Conservation (phyloP, 768 basidiomycete species). For the Lactifluus hygrophoroides region DNA sequence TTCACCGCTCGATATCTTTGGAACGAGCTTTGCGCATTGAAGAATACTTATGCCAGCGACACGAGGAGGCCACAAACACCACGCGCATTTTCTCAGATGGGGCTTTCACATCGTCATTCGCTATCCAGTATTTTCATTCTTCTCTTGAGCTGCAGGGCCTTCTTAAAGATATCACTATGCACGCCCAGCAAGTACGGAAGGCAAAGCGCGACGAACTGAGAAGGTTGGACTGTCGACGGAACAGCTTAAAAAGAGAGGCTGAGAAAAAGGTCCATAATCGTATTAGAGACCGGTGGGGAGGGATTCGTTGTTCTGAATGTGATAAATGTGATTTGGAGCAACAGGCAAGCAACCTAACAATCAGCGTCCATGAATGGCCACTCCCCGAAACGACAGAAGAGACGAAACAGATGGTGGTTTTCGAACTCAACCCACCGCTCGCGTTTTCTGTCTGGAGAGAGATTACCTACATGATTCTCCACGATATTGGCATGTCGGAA, state of each 20-base stretch:
- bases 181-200: neutral
- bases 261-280: slow-evolving; percentile 23
- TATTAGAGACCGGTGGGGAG: too few species aligned
- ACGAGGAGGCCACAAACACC: neutral
- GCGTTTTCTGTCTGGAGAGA: slow-evolving; percentile 12
- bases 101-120: neutral
- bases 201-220: neutral
- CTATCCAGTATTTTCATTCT: neutral
- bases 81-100: slow-evolving; percentile 7
- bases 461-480: slow-evolving; percentile 4
- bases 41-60: slow-evolving; percentile 3
- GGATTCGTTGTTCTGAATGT: neutral
- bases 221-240: neutral
- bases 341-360: neutral
- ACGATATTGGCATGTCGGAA: neutral
- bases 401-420: neutral
- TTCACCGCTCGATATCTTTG: slow-evolving; percentile 24
- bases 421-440: slow-evolving; percentile 2
- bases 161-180: neutral
- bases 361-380: slow-evolving; percentile 12
- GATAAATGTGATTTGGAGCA: neutral
- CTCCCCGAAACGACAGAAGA: neutral
- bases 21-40: slow-evolving; percentile 3
- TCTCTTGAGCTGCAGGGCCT: neutral
- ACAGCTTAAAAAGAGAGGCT: neutral